phyloP scores from a whole-genome alignment of 2,329 filamentous ascomycete genomes.

The Truncatella angustata region DNA sequence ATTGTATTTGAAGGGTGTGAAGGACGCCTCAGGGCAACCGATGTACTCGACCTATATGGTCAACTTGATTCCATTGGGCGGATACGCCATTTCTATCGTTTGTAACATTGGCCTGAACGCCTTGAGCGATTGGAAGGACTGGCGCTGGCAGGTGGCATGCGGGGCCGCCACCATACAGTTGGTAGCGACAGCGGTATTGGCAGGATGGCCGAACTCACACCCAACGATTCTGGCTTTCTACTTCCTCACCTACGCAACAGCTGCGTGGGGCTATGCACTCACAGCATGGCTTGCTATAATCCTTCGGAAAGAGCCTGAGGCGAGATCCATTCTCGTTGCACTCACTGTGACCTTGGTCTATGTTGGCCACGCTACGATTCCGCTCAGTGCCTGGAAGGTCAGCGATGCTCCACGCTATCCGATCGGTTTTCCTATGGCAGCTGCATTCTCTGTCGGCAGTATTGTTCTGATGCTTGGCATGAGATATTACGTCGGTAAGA shows the following conservation, averaged over 20 bases:
- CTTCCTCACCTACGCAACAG: slow-evolving; percentile 34
- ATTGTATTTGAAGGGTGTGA: slow-evolving; percentile 23
- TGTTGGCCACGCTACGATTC: slow-evolving; percentile 36
- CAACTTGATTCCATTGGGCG: slow-evolving; percentile 23
- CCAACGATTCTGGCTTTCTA: slow-evolving; percentile 33
- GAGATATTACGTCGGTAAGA: slow-evolving; percentile 22
- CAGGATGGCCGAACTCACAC: slow-evolving; percentile 31
- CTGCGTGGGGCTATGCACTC: slow-evolving; percentile 30
- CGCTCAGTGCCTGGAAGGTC: slow-evolving; percentile 33
- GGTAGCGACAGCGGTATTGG: slow-evolving; percentile 30
- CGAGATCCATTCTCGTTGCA: slow-evolving; percentile 33
- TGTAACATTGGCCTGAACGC: slow-evolving; percentile 33
- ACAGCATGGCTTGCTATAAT: slow-evolving; percentile 36
- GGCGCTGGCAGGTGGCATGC: slow-evolving; percentile 37
- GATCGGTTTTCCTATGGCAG: slow-evolving; percentile 34
- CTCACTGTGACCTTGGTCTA: slow-evolving; percentile 37
- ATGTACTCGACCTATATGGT: slow-evolving; percentile 23
- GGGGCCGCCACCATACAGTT: slow-evolving; percentile 16
- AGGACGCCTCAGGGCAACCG: slow-evolving; percentile 8
- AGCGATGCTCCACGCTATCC: slow-evolving; percentile 33
- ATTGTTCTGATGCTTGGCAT: slow-evolving; percentile 31
- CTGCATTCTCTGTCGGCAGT: slow-evolving; percentile 29
- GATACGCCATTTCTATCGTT: slow-evolving; percentile 29
- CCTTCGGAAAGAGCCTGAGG: slow-evolving; percentile 34
- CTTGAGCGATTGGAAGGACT: slow-evolving; percentile 35